Base-by-base conservation (phyloP, 2,329 filamentous ascomycete species). In the Xylariales sp. region DNA sequence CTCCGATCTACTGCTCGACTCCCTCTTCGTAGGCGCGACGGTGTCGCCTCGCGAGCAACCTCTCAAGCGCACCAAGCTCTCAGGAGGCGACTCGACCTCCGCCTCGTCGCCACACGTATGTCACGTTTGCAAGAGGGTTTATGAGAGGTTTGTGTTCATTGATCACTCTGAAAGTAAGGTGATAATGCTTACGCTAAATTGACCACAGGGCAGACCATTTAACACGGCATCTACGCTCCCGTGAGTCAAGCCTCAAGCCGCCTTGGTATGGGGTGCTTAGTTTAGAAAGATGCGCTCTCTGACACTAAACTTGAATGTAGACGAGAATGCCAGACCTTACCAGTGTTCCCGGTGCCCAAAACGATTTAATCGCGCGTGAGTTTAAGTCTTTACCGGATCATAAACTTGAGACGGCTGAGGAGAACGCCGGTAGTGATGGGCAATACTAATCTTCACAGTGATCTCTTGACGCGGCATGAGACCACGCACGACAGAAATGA, bases 291-390 rank as follows among this genome's bases (percentile, higher is more conserved):
- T 13, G 15, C 8, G 18, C 20, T 21, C 18, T 11, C 21, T 25
- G 28, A 7, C 8, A 15, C 14, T 36, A 40, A 25, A 44, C 32
- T 28, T 18, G 16, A 25, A 2, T 4, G 14, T 19, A 48, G 46
- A 56, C 33, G 52, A 55, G 39, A 56, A 56, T 29, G 52, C 52
- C 7, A 41, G 52, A 7, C 52, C 51, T 20, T 54, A 55, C 34
- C 46, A 49, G 20, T 56, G 53, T 42, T 46, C 50, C n/a, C 48
- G 53, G 16, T 55, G 52, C 29, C 49, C 49, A 12, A 55, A 54
- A 40, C 29, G 53, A 29, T 56, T 55, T 40, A 56, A 56, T 43
- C 42, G 53, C 44, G 51, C 53, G 52, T 55, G 41, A 31, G 52
- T 50, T 32, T 15, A 25, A 27, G 27, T 19, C 17, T 15, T 40